A percentile compares a stretch with the other conserved stretches of the same genome.
Evolutionary conservation across 2,329 filamentous ascomycete species (phyloP).

Genomic region (Volutella citrinella): DNA sequence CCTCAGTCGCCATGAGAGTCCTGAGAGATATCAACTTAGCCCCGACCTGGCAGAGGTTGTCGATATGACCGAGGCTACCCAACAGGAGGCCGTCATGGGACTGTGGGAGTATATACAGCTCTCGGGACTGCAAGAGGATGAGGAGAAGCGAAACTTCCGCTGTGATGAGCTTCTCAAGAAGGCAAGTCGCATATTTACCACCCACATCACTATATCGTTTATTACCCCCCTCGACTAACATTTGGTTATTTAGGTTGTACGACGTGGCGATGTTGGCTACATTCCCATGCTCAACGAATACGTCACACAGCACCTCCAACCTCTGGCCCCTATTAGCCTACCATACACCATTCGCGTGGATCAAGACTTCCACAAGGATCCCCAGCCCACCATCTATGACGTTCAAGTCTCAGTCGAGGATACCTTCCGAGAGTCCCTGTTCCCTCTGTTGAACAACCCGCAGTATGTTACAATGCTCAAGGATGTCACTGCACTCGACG

Average conservation of each 20-base stretch:
- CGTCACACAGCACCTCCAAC: constrained; percentile 72
- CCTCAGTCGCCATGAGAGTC: constrained; percentile 77
- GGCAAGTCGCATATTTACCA: constrained; percentile 46
- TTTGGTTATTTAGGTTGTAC: constrained; percentile 58
- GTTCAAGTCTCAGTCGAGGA: constrained; percentile 82
- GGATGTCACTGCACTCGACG: constrained; percentile 74
- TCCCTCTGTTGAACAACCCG: constrained; percentile 65
- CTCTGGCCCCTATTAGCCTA: constrained; percentile 78
- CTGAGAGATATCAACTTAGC: constrained; percentile 79
- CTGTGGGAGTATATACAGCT: constrained; percentile 94
- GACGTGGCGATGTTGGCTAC: constrained; percentile 70
- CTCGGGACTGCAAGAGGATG: constrained; percentile 85
- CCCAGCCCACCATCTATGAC: constrained; percentile 83
- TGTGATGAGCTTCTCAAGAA: constrained; percentile 80
- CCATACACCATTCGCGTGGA: constrained; percentile 94
- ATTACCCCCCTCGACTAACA: too few species aligned
- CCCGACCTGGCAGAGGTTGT: constrained; percentile 78
- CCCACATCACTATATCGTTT: too few species aligned
- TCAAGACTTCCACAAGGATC: constrained; percentile 71
- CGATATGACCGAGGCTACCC: constrained; percentile 82
- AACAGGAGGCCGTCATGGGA: constrained; percentile 83
- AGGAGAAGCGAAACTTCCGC: constrained; percentile 88
- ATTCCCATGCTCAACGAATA: constrained; percentile 84
- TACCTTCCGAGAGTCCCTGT: constrained; percentile 67
- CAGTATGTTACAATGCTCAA: constrained; percentile 70